A percentile compares a stretch with the other conserved stretches of the same genome.
phyloP scores from a whole-genome alignment of 139 green algal species.

The Chlorella sp. region DNA sequence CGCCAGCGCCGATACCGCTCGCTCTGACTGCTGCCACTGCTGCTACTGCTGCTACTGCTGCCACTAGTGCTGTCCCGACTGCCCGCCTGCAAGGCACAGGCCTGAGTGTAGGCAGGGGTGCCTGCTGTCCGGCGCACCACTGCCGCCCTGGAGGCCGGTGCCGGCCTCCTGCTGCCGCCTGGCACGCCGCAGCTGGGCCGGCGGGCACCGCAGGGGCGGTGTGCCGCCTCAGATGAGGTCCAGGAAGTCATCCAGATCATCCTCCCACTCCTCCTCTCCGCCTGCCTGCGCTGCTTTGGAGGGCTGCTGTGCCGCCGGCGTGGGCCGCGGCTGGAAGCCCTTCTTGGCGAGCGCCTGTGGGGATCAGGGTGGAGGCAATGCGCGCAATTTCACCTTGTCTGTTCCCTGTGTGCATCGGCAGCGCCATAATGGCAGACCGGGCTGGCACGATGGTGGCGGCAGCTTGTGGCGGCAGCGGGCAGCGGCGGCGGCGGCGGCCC shows the following conservation, averaged over 20 bases:
- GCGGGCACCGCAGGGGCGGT: too few relatives aligned
- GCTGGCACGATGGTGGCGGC: not conserved
- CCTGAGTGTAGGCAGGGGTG: not conserved
- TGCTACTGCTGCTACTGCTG: not conserved
- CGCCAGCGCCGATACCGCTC: not conserved
- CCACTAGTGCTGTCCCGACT: not conserved
- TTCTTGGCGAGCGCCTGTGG: conserved; percentile 26
- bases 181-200: too few relatives aligned
- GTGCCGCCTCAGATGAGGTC: not conserved
- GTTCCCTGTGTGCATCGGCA: not conserved
- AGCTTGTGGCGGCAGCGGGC: not conserved
- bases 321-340: conserved; percentile 30
- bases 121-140: not conserved
- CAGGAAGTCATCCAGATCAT: conserved; percentile 10
- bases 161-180: not conserved
- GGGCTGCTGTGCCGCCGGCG: conserved; percentile 16
- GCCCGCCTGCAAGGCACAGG: too few relatives aligned
- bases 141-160: not conserved
- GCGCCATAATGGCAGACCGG: too few relatives aligned
- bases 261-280: conserved; percentile 5
- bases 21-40: not conserved
- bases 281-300: conserved; percentile 3
- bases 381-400: not conserved
- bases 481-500: not conserved
- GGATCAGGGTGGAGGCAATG: not conserved